Evolutionary conservation across 2,329 filamentous ascomycete species (phyloP).

Genomic region (Colletotrichum musae): DNA sequence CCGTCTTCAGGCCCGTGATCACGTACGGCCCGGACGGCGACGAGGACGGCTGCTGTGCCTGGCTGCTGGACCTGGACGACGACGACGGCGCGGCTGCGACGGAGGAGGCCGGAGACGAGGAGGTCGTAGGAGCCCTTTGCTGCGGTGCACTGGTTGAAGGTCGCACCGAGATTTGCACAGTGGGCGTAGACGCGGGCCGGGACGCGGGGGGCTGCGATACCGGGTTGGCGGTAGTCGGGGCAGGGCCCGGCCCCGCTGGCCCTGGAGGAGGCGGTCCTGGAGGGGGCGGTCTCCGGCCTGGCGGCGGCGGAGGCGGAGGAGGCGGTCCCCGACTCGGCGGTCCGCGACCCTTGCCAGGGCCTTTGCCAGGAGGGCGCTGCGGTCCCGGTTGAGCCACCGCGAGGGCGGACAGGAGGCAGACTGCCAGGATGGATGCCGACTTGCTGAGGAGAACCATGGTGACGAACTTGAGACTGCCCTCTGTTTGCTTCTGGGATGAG

Average conservation of each 20-base stretch:
- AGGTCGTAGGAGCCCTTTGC: constrained; percentile 1
- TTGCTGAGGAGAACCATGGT: constrained; percentile 20
- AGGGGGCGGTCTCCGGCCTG: background rate
- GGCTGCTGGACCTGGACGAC: constrained; percentile 5
- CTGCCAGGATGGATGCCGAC: background rate
- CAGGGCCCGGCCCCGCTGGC: background rate
- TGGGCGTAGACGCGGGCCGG: background rate
- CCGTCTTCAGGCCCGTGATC: constrained; percentile 21
- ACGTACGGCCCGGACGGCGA: constrained; percentile 12
- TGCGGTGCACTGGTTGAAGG: background rate
- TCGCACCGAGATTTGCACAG: background rate
- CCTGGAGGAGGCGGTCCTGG: background rate
- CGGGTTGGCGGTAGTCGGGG: background rate
- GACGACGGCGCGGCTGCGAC: constrained; percentile 9
- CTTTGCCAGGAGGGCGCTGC: background rate
- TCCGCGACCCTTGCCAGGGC: background rate
- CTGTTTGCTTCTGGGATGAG: background rate
- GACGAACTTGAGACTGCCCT: background rate
- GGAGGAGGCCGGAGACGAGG: background rate
- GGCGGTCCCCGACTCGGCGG: background rate
- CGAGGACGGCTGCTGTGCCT: constrained; percentile 11
- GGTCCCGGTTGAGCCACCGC: constrained; percentile 1
- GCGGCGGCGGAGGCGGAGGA: background rate
- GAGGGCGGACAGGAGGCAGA: background rate
- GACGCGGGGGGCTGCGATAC: background rate